Percentiles rank a stretch among this genome's conserved stretches.
Conservation (phyloP, 1,284 basidiomycete species). For the Cryptococcus sp. region DNA sequence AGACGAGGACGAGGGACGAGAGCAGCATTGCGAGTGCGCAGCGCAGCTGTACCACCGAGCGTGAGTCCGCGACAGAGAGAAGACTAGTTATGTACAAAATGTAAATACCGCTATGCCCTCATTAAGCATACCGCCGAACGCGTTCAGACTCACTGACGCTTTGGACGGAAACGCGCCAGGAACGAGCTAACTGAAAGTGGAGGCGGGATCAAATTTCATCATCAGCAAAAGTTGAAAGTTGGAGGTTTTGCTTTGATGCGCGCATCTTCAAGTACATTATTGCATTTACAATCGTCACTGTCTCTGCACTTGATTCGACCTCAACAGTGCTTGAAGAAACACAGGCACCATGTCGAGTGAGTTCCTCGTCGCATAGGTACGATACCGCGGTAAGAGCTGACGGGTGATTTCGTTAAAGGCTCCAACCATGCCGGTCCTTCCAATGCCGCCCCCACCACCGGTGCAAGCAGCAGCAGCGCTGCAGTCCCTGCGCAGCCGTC, state of each 20-base stretch:
- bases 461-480: neutral
- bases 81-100: no score
- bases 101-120: no score
- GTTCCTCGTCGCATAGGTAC: no score
- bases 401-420: neutral
- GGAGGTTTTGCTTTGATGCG: neutral
- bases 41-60: neutral
- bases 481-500: slow-evolving; percentile 23
- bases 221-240: neutral
- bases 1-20: slow-evolving; percentile 19
- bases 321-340: neutral
- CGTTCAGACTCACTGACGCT: neutral
- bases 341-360: slow-evolving; percentile 6
- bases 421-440: slow-evolving; percentile 8
- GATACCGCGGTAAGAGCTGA: no score
- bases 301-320: neutral
- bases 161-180: neutral
- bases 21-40: slow-evolving; percentile 20
- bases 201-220: slow-evolving; percentile 8
- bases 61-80: no score
- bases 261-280: neutral
- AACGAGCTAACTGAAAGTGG: neutral
- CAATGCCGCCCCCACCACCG: neutral
- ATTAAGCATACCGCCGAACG: neutral
- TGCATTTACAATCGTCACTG: neutral